Evolutionary conservation across 192 early-diverging fungal genomes (phyloP), one percentile per base, ranked within the genome.

Genomic region (Dissophora globulifera): DNA sequence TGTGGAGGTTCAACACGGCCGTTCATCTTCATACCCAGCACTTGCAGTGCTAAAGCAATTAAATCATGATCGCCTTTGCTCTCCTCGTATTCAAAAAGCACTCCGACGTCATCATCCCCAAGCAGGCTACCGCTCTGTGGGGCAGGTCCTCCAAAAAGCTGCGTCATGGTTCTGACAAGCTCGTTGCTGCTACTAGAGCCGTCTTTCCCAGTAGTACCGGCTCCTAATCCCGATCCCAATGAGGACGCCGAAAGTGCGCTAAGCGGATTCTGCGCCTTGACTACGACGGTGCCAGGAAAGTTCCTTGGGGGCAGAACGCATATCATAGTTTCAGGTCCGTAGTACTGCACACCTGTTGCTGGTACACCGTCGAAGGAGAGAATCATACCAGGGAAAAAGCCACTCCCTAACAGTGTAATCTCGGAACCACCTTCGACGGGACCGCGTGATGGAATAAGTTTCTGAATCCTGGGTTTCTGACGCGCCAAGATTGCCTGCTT

Each of bases 41-140:
- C 87, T 46, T 92, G 91, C 54, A 95, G 69, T 13, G 91, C 88
- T 47, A 95, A 78, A 51, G 92, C 92, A 53, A 92, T 85, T 69
- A 95, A 74, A 46, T 89, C 88, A 29, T 86, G 82, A 57, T 95
- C 93, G 15, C 63, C 72, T 20, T 91, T 81, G 64, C 92, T 86
- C 50, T 86, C 82, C 15, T 82, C 64, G n/a, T 85, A 87, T 19
- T 72, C 69, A 50, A 87, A 87, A 31, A 74, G 32, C 30, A 67
- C 72, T 2, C 72, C 72, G 5, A 76, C 72, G 43, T 76, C 72
- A 17, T 76, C 72, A 13, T 64, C 61, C 3, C 63, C 74, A 17
- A 68, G 17, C 8, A 76, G 4, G 40, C 29, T 27, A 31, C 35
- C 43, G 35, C 45, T 26, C 16, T 22, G 57, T 2, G 20, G 33